Evolutionary conservation across 1,284 basidiomycete genomes (phyloP).

Genomic region (Leccinum fallax): DNA sequence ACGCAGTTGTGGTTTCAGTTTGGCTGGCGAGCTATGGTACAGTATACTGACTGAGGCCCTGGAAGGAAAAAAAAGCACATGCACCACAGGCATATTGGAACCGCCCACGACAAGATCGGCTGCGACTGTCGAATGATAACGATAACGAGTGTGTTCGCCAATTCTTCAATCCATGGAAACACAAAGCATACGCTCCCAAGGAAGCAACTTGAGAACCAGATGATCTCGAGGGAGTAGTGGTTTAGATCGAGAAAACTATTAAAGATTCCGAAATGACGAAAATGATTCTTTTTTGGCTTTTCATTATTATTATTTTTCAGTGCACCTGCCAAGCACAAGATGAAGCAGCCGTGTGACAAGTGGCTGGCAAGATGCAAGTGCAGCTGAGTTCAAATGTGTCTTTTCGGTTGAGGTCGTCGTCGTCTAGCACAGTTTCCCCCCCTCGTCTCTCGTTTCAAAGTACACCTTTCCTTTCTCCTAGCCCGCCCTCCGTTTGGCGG

Average conservation of each 20-base stretch:
- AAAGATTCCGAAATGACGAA: slow-evolving; percentile 32
- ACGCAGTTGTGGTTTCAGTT: not conserved
- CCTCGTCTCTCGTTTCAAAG: slow-evolving; percentile 13
- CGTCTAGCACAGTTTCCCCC: slow-evolving; percentile 2
- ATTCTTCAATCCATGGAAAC: not conserved
- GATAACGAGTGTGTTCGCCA: not conserved
- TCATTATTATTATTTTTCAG: too few relatives aligned
- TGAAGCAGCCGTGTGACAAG: not conserved
- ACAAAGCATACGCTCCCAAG: slow-evolving; percentile 49
- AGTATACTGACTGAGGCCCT: not conserved
- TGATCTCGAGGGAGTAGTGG: too few relatives aligned
- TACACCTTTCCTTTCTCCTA: slow-evolving; percentile 21
- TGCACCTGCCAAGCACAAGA: slow-evolving; percentile 14
- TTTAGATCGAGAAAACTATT: too few relatives aligned
- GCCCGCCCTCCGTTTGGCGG: slow-evolving; percentile 27
- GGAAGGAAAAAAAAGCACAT: not conserved
- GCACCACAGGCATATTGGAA: not conserved
- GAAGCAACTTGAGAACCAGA: slow-evolving; percentile 50
- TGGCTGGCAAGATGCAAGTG: slow-evolving; percentile 11
- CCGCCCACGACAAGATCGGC: slow-evolving; percentile 48
- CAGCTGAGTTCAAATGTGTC: slow-evolving; percentile 31
- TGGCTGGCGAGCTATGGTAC: not conserved
- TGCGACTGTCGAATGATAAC: slow-evolving; percentile 24
- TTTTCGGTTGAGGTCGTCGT: slow-evolving; percentile 6
- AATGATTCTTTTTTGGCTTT: slow-evolving; percentile 8